A percentile compares a stretch with the other conserved stretches of the same genome.
Conservation (phyloP, 2,329 filamentous ascomycete species). For the Hypoxylon sp. region DNA sequence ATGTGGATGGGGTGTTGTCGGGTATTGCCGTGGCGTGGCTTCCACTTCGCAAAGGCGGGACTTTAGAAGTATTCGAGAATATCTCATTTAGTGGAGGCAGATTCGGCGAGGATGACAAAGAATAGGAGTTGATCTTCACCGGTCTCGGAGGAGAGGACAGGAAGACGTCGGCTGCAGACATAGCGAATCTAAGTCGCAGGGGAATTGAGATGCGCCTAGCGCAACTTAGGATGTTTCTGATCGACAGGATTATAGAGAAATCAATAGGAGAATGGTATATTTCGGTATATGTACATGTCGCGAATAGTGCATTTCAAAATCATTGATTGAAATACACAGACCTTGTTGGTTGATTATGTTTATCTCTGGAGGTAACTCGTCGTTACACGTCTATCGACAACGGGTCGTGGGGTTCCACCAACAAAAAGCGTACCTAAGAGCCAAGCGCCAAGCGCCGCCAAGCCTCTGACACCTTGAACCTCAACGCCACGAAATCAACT, state of each 20-base stretch:
- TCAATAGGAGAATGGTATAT: not conserved
- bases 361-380: constrained; percentile 16
- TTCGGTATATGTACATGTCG: not conserved
- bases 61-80: constrained; percentile 57
- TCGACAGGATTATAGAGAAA: constrained; percentile 38
- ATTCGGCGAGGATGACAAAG: constrained; percentile 65
- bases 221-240: constrained; percentile 57
- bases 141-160: constrained; percentile 52
- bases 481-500: constrained; percentile 45
- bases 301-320: not conserved
- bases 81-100: constrained; percentile 68
- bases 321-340: not conserved
- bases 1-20: constrained; percentile 55
- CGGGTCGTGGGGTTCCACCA: not conserved
- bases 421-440: constrained; percentile 19
- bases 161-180: constrained; percentile 54
- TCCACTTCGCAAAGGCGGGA: constrained; percentile 55
- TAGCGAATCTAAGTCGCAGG: constrained; percentile 50
- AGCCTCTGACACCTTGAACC: not conserved
- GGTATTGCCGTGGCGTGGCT: constrained; percentile 58
- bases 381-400: constrained; percentile 21
- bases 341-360: constrained; percentile 25
- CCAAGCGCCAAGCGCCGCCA: constrained; percentile 24
- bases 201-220: constrained; percentile 61
- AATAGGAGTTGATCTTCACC: constrained; percentile 47